phyloP scores from a whole-genome alignment of 495 filamentous ascomycete species.

The Penicillium turbatum region DNA sequence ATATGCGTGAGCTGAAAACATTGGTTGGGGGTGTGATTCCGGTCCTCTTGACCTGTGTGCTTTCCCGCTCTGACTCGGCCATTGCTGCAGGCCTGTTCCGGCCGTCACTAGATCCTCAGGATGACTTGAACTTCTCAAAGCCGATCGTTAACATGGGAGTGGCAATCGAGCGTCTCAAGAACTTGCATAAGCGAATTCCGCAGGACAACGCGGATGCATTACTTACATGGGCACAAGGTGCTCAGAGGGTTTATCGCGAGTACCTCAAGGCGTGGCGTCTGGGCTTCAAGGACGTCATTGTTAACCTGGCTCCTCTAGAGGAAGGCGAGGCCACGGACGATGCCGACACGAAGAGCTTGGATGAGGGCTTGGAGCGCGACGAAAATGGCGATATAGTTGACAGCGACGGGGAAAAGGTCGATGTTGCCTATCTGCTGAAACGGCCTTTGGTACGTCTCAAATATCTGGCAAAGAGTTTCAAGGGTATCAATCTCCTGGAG shows the following conservation, averaged over 20 bases:
- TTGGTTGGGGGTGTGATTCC: conserved; percentile 95
- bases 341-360: conserved; percentile 52
- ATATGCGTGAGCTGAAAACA: conserved; percentile 87
- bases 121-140: conserved; percentile 66
- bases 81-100: conserved; percentile 66
- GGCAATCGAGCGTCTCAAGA: conserved; percentile 76
- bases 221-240: conserved; percentile 73
- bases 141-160: conserved; percentile 95
- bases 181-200: conserved; percentile 73
- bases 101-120: conserved; percentile 45
- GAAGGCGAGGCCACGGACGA: conserved; percentile 43
- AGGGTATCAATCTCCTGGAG: conserved; percentile 33
- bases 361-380: conserved; percentile 69
- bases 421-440: conserved; percentile 91
- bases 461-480: conserved; percentile 75
- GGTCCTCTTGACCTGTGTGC: conserved; percentile 79
- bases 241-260: conserved; percentile 73
- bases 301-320: conserved; percentile 77
- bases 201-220: conserved; percentile 63
- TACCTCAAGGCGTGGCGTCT: conserved; percentile 90
- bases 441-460: conserved; percentile 84
- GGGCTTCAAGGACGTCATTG: conserved; percentile 91
- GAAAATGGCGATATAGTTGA: conserved; percentile 74
- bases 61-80: conserved; percentile 65
- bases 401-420: conserved; percentile 79